Conservation (phyloP, 371 early-diverging fungal genomes). For the Mucor racemosus region DNA sequence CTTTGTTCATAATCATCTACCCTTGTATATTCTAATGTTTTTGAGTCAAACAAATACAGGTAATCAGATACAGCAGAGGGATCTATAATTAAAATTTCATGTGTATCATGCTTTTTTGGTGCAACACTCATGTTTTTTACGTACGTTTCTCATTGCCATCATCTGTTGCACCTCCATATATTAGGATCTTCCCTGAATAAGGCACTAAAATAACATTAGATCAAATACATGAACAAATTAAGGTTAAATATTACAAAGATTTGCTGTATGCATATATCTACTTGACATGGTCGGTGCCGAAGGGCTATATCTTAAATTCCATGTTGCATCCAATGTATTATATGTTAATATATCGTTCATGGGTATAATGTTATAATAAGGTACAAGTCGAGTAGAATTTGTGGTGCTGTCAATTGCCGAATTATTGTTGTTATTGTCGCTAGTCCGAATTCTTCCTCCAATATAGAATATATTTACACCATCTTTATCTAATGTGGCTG, state of each 20-base stretch:
- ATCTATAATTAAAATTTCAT: background rate
- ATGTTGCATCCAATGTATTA: constrained; percentile 16
- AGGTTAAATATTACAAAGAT: constrained; percentile 2
- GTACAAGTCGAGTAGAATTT: background rate
- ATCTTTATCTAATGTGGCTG: constrained; percentile 21
- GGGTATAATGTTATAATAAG: constrained; percentile 1
- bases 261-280: constrained; percentile 25
- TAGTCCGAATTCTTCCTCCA: constrained; percentile 17
- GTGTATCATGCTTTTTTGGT: background rate
- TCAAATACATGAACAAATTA: background rate
- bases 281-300: constrained; percentile 9
- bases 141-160: constrained; percentile 16
- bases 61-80: constrained; percentile 21
- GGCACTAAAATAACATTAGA: constrained; percentile 18
- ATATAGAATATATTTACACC: constrained; percentile 19
- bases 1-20: constrained; percentile 12
- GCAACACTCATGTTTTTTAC: background rate
- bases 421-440: background rate
- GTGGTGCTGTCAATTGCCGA: background rate
- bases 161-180: constrained; percentile 26
- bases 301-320: constrained; percentile 9
- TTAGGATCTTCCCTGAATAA: constrained; percentile 18
- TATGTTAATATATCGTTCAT: constrained; percentile 20
- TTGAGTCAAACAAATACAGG: constrained; percentile 23
- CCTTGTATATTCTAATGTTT: constrained; percentile 24